These are phyloP conservation scores for Punctularia strigosozonata DNA, from an alignment of 768 basidiomycete species.

Conservation along the genomic window DNA sequence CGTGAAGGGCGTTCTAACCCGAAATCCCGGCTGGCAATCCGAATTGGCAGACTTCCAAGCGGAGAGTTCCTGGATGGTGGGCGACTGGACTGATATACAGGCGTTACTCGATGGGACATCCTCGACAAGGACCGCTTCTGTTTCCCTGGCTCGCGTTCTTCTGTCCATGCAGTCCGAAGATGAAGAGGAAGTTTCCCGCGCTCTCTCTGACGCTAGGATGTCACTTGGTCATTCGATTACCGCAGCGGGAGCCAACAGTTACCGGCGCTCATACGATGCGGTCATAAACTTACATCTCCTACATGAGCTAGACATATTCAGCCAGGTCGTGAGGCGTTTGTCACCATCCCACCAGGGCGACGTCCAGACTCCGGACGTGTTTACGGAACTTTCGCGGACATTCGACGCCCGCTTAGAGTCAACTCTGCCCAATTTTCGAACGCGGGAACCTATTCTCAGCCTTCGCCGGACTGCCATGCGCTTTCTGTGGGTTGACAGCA, in stretches of 20 bases:
- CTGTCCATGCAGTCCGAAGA: constrained; percentile 63
- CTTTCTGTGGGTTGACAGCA: constrained; percentile 5
- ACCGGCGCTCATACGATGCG: constrained; percentile 80
- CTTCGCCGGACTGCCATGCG: constrained; percentile 77
- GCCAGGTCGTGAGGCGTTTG: constrained; percentile 28
- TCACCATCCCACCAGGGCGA: constrained; percentile 23
- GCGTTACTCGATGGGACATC: constrained; percentile 38
- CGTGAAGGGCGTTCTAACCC: constrained; percentile 79
- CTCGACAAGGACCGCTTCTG: constrained; percentile 44
- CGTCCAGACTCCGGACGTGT: constrained; percentile 22
- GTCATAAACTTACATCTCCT: constrained; percentile 76
- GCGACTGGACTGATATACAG: constrained; percentile 82
- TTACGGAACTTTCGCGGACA: constrained; percentile 25
- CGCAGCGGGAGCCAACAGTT: constrained; percentile 70
- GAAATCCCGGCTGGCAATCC: constrained; percentile 74
- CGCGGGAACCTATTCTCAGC: constrained; percentile 79
- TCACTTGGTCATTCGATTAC: constrained; percentile 72
- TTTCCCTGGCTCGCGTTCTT: constrained; percentile 69
- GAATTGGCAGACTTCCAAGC: constrained; percentile 74
- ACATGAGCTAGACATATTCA: constrained; percentile 73
- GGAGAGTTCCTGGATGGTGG: constrained; percentile 94
- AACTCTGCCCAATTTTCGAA: constrained; percentile 79
- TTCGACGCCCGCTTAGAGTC: constrained; percentile 60
- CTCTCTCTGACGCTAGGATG: constrained; percentile 54
- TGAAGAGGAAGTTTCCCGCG: constrained; percentile 27